These are phyloP conservation scores for Aspergillus leporis DNA, from an alignment of 495 filamentous ascomycete species.

Conservation along the genomic window DNA sequence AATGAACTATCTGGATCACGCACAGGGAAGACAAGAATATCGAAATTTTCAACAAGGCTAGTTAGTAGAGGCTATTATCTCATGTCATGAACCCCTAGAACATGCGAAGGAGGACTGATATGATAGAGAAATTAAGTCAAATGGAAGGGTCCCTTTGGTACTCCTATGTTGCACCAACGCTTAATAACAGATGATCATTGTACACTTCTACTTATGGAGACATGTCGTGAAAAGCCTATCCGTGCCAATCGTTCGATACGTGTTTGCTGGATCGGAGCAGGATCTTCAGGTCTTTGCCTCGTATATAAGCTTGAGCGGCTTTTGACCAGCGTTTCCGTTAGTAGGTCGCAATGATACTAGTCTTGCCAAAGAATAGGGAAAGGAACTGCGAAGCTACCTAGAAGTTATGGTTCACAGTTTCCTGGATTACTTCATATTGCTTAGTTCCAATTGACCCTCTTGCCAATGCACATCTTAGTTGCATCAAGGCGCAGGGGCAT, in stretches of 20 bases:
- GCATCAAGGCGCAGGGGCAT: constrained; percentile 5
- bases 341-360: constrained; percentile 45
- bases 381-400: constrained; percentile 56
- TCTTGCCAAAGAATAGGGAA: constrained; percentile 51
- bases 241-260: constrained; percentile 9
- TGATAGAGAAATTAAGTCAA: no score
- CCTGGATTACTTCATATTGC: constrained; percentile 65
- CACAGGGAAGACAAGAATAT: no score
- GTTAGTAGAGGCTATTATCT: no score
- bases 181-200: neutral
- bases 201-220: neutral
- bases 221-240: constrained; percentile 7
- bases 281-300: constrained; percentile 7
- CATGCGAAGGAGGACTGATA: no score
- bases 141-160: no score
- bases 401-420: constrained; percentile 59
- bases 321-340: constrained; percentile 41
- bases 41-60: no score
- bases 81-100: no score
- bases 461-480: constrained; percentile 8
- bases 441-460: constrained; percentile 52
- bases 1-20: no score
- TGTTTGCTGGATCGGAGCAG: constrained; percentile 9
- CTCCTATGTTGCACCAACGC: no score
- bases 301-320: constrained; percentile 21